phyloP scores from a whole-genome alignment of 805 yeast species.

The Kodamaea nitidulidarum region DNA sequence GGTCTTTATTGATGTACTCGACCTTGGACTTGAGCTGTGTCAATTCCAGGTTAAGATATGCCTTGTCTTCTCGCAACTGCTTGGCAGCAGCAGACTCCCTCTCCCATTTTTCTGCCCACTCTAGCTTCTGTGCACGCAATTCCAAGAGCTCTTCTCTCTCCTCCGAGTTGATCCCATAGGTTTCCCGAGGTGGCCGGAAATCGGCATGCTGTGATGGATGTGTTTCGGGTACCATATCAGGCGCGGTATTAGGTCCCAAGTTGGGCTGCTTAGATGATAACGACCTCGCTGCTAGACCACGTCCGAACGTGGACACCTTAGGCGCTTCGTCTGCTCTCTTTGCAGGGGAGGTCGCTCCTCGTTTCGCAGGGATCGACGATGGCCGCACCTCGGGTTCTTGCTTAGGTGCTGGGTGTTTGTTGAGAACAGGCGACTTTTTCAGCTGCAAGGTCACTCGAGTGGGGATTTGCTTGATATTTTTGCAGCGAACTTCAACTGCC shows the following conservation, averaged over 20 bases:
- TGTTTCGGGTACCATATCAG: too few relatives aligned
- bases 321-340: constrained; percentile 37
- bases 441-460: constrained; percentile 9
- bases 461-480: constrained; percentile 16
- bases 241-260: background rate
- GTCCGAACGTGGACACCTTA: constrained; percentile 28
- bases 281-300: constrained; percentile 43
- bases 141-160: constrained; percentile 19
- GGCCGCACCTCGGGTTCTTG: background rate
- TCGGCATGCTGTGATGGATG: background rate
- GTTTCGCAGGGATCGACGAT: constrained; percentile 53
- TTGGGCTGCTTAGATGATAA: constrained; percentile 22
- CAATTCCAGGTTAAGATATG: constrained; percentile 22
- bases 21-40: constrained; percentile 22
- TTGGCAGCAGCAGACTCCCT: constrained; percentile 21
- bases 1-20: constrained; percentile 46
- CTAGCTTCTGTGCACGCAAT: constrained; percentile 50
- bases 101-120: constrained; percentile 32
- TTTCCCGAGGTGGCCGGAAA: constrained; percentile 6
- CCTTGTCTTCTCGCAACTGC: constrained; percentile 22
- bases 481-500: constrained; percentile 51
- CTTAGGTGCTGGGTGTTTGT: constrained; percentile 2
- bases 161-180: constrained; percentile 14
- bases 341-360: constrained; percentile 69
- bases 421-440: constrained; percentile 8